phyloP scores from a whole-genome alignment of 192 early-diverging fungal species.

The Chytriomyces sp. region DNA sequence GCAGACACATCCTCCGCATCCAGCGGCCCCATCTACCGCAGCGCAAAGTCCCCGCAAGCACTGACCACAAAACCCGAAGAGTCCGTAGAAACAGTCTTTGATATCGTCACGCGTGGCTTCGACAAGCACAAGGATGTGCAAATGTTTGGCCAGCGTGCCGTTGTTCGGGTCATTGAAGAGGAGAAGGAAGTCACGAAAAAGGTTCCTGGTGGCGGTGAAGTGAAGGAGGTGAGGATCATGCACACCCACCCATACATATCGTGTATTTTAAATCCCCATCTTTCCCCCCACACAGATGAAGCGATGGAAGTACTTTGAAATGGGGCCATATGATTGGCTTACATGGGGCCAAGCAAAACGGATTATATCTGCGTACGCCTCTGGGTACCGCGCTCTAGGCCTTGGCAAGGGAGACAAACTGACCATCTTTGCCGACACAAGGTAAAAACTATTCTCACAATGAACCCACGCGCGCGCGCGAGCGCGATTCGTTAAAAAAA shows the following conservation, averaged over 20 bases:
- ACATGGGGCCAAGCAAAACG: constrained; percentile 72
- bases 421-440: constrained; percentile 53
- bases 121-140: neutral
- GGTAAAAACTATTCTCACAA: neutral
- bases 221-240: constrained; percentile 78
- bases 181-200: constrained; percentile 73
- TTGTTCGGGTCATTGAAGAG: constrained; percentile 60
- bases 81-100: constrained; percentile 24
- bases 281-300: constrained; percentile 55
- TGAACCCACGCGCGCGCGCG: no score
- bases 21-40: neutral
- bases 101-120: constrained; percentile 7
- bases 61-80: neutral
- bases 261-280: neutral
- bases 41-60: neutral
- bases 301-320: constrained; percentile 80
- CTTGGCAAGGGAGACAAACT: constrained; percentile 47
- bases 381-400: constrained; percentile 75
- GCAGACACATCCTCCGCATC: neutral
- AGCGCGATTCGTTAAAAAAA: no score
- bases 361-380: constrained; percentile 62
- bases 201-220: constrained; percentile 56
- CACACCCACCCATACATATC: neutral
- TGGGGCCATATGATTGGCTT: constrained; percentile 79
- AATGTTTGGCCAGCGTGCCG: constrained; percentile 1